Percentiles rank a stretch among this genome's conserved stretches.
These are phyloP conservation scores for Camptophora hylomeconis DNA, from an alignment of 2,329 filamentous ascomycete genomes.

Conservation along the genomic window DNA sequence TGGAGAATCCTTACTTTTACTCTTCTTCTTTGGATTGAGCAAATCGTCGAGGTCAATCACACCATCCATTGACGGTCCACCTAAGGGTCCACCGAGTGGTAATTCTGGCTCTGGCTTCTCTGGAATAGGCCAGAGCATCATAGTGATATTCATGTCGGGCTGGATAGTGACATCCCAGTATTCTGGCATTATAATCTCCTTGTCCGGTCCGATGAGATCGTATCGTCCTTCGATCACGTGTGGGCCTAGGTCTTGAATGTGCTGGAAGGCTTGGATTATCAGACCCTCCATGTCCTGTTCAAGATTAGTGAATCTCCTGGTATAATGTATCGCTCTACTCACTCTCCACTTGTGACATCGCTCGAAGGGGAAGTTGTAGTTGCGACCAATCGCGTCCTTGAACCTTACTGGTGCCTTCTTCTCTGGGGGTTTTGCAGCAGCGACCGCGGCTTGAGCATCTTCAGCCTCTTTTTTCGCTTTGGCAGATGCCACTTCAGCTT, in stretches of 20 bases:
- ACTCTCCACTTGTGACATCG: conserved; percentile 75
- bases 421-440: conserved; percentile 32
- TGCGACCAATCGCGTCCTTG: conserved; percentile 81
- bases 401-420: conserved; percentile 68
- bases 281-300: conserved; percentile 70
- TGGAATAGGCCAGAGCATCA: conserved; percentile 54
- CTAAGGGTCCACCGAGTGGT: conserved; percentile 1
- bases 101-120: conserved; percentile 30
- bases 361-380: conserved; percentile 84
- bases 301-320: conserved; percentile 5
- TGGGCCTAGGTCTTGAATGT: conserved; percentile 62
- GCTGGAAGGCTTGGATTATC: conserved; percentile 70
- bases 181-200: conserved; percentile 68
- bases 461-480: conserved; percentile 19
- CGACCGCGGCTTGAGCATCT: conserved; percentile 21
- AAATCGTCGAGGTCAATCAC: conserved; percentile 13
- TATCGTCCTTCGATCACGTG: conserved; percentile 70
- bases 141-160: conserved; percentile 60
- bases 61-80: conserved; percentile 9
- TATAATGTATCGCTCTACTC: conserved; percentile 26
- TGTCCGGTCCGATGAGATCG: conserved; percentile 64
- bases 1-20: conserved; percentile 7
- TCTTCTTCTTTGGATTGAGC: conserved; percentile 9
- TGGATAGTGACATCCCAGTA: conserved; percentile 74
- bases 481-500: conserved; percentile 21